These are phyloP conservation scores for Lecanosticta acicola DNA, from an alignment of 2,329 filamentous ascomycete species.

Conservation along the genomic window DNA sequence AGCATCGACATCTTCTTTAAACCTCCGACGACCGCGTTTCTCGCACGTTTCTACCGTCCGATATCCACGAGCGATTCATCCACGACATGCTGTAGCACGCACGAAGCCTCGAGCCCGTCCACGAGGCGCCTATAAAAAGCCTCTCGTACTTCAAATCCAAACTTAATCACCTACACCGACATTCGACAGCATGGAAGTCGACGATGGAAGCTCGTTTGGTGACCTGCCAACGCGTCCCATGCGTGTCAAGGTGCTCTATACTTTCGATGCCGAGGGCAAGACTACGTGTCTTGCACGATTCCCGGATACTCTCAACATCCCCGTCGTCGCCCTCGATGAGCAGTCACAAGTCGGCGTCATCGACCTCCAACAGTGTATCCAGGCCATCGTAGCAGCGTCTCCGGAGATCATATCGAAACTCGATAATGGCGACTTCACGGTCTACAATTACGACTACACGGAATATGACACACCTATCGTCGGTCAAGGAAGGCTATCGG, in stretches of 20 bases:
- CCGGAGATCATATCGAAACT: slow-evolving; percentile 75
- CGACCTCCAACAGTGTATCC: slow-evolving; percentile 79
- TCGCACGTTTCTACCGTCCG: background rate
- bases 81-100: slow-evolving; percentile 29
- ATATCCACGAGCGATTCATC: background rate
- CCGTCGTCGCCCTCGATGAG: slow-evolving; percentile 76
- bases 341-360: slow-evolving; percentile 76
- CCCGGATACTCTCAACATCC: slow-evolving; percentile 71
- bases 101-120: slow-evolving; percentile 21
- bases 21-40: background rate
- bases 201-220: slow-evolving; percentile 25
- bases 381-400: slow-evolving; percentile 71
- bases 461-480: slow-evolving; percentile 90
- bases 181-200: slow-evolving; percentile 23
- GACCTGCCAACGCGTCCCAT: slow-evolving; percentile 40
- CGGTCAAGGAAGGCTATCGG: slow-evolving; percentile 91
- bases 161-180: slow-evolving; percentile 20
- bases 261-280: slow-evolving; percentile 83
- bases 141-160: slow-evolving; percentile 10
- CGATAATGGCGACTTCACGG: slow-evolving; percentile 74
- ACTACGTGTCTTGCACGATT: slow-evolving; percentile 84
- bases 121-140: slow-evolving; percentile 16
- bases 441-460: slow-evolving; percentile 95
- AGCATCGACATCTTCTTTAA: background rate
- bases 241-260: slow-evolving; percentile 90